Base-by-base conservation (phyloP, 495 filamentous ascomycete genomes). In the Penicillium soppii region DNA sequence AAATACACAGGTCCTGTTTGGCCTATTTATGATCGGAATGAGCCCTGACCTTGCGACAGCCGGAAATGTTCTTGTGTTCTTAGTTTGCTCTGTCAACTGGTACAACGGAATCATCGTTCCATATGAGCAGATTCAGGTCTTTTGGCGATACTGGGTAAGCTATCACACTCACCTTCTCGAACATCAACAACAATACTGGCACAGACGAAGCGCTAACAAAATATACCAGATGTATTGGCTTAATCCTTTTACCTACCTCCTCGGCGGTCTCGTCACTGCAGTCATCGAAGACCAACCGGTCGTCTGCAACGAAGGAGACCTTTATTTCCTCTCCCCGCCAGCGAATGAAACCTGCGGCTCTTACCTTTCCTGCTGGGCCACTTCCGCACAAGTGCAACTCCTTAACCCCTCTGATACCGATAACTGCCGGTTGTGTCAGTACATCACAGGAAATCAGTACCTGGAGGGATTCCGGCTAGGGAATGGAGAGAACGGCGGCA, bases 181-280 rank as follows among this genome's bases (percentile, higher is more conserved):
- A n/a, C n/a, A n/a, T n/a, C n/a, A n/a, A n/a, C n/a, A n/a, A n/a
- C n/a, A n/a, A n/a, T n/a, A n/a, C n/a, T n/a, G n/a, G n/a, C n/a
- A n/a, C n/a, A n/a, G n/a, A n/a, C n/a, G n/a, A n/a, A n/a, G n/a
- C n/a, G n/a, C n/a, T n/a, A n/a, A n/a, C n/a, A n/a, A n/a, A n/a
- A n/a, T n/a, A 15, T 91, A 90, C 78, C 90, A 86, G 87, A 85
- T 87, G 54, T 90, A 90, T 68, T 83, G 77, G 47, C 66, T 88
- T 53, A 85, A 83, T 26, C 86, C 88, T 6, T 82, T 89, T 59
- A 86, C 82, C 15, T 90, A 91, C 52, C 66, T 87, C 7, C 80
- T 88, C 40, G 75, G 72, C 46, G 76, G 75, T 32, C 76, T 89
- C 65, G 53, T 89, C 27, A 75, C 80, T 0, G 77, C 77, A 10